phyloP scores from a whole-genome alignment of 2,329 filamentous ascomycete species.

The Metarhizium rileyi region DNA sequence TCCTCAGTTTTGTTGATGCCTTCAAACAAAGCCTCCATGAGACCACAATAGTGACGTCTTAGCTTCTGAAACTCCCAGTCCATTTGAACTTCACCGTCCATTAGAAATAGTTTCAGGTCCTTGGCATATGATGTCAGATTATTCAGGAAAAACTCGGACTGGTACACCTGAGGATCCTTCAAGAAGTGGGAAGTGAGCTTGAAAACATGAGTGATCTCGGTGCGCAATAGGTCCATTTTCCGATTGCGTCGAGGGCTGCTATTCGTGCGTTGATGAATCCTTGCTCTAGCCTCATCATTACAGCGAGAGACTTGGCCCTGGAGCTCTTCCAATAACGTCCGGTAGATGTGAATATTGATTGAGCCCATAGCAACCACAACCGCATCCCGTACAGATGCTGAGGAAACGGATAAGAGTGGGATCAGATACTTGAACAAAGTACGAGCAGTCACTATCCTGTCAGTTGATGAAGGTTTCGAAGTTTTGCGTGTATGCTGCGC shows the following conservation, averaged over 20 bases:
- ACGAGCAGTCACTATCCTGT: slow-evolving; percentile 79
- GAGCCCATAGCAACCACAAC: slow-evolving; percentile 88
- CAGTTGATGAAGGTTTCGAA: slow-evolving; percentile 57
- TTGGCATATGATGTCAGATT: slow-evolving; percentile 86
- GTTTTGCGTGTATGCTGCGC: slow-evolving; percentile 71
- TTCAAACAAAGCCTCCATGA: slow-evolving; percentile 88
- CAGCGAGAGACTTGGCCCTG: slow-evolving; percentile 79
- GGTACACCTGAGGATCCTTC: slow-evolving; percentile 64
- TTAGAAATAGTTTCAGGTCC: slow-evolving; percentile 87
- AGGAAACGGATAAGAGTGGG: slow-evolving; percentile 71
- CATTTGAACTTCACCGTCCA: slow-evolving; percentile 87
- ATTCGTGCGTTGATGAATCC: slow-evolving; percentile 76
- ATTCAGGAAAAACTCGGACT: slow-evolving; percentile 81
- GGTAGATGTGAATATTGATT: slow-evolving; percentile 90
- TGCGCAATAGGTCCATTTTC: slow-evolving; percentile 77
- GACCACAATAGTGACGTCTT: slow-evolving; percentile 83
- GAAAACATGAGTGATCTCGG: slow-evolving; percentile 93
- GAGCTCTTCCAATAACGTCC: slow-evolving; percentile 79
- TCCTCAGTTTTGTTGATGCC: slow-evolving; percentile 80
- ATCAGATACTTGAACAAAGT: slow-evolving; percentile 88
- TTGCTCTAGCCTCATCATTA: slow-evolving; percentile 77
- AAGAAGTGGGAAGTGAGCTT: slow-evolving; percentile 88
- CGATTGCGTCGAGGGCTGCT: slow-evolving; percentile 75
- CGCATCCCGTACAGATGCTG: slow-evolving; percentile 74
- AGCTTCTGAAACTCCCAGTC: slow-evolving; percentile 92